A percentile compares a stretch with the other conserved stretches of the same genome.
These are phyloP conservation scores for Prosopis cineraria DNA, from an alignment of 306 rosid species.

Conservation along the genomic window DNA sequence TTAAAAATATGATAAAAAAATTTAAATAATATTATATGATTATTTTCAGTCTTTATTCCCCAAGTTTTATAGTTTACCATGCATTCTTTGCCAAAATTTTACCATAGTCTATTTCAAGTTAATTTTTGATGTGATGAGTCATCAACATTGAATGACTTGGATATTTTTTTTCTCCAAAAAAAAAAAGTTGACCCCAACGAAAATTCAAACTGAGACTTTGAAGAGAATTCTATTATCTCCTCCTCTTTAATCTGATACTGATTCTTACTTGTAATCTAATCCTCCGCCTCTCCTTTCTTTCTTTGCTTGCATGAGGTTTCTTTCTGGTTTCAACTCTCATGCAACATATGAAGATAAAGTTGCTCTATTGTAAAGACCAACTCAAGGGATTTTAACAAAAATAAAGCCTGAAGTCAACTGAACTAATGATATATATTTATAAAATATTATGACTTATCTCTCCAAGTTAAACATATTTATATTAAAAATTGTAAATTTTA, in stretches of 20 bases:
- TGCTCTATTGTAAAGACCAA: not conserved
- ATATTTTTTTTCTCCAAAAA: not conserved
- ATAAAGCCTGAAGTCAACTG: not conserved
- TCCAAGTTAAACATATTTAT: not conserved
- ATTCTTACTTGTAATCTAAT: constrained; percentile 22
- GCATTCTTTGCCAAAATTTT: not conserved
- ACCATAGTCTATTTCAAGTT: not conserved
- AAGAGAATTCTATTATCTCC: not conserved
- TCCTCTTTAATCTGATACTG: not conserved
- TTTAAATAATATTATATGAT: not conserved
- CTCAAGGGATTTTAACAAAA: not conserved
- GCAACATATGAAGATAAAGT: constrained; percentile 45
- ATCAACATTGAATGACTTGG: not conserved
- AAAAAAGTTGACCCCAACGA: not conserved
- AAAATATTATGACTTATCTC: not conserved
- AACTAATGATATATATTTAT: not conserved
- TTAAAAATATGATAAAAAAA: too few species aligned
- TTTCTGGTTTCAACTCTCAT: constrained; percentile 3
- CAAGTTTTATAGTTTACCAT: not conserved
- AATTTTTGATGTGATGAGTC: not conserved
- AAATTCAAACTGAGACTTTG: not conserved
- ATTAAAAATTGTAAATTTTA: not conserved
- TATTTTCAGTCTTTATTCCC: not conserved
- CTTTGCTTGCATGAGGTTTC: not conserved
- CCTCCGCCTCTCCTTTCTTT: constrained; percentile 7